phyloP scores from a whole-genome alignment of 2,329 filamentous ascomycete genomes.

The Clonostachys rosea region DNA sequence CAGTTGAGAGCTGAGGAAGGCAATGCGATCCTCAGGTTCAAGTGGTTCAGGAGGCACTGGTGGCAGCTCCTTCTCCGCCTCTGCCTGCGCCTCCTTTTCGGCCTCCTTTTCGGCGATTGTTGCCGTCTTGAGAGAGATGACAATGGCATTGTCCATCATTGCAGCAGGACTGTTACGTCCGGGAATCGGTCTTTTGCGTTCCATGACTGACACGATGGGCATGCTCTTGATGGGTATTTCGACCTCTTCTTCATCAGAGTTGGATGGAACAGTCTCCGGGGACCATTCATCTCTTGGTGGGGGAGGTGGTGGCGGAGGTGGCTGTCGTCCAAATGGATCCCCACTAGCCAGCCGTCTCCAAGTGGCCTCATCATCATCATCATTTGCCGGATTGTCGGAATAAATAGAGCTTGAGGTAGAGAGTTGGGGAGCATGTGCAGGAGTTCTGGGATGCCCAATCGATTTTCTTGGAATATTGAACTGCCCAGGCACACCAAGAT shows the following conservation, averaged over 20 bases:
- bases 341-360: too few species aligned
- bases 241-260: slow-evolving; percentile 13
- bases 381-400: slow-evolving; percentile 16
- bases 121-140: slow-evolving; percentile 19
- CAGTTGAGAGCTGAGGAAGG: slow-evolving; percentile 61
- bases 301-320: too few species aligned
- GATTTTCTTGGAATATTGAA: too few species aligned
- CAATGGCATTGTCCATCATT: slow-evolving; percentile 12
- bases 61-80: slow-evolving; percentile 54
- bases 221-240: too few species aligned
- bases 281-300: too few species aligned
- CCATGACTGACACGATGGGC: slow-evolving; percentile 14
- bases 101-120: slow-evolving; percentile 5
- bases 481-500: too few species aligned
- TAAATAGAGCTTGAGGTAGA: slow-evolving; percentile 28
- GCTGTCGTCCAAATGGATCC: too few species aligned
- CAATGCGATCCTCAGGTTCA: slow-evolving; percentile 58
- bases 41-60: slow-evolving; percentile 54
- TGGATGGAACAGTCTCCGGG: too few species aligned
- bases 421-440: slow-evolving; percentile 18
- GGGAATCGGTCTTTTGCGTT: slow-evolving; percentile 21
- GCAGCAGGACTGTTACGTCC: slow-evolving; percentile 12
- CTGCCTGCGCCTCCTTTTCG: slow-evolving; percentile 8
- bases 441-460: neutral
- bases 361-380: too few species aligned